phyloP scores from a whole-genome alignment of 2,329 filamentous ascomycete species.

The Fusarium sp. region DNA sequence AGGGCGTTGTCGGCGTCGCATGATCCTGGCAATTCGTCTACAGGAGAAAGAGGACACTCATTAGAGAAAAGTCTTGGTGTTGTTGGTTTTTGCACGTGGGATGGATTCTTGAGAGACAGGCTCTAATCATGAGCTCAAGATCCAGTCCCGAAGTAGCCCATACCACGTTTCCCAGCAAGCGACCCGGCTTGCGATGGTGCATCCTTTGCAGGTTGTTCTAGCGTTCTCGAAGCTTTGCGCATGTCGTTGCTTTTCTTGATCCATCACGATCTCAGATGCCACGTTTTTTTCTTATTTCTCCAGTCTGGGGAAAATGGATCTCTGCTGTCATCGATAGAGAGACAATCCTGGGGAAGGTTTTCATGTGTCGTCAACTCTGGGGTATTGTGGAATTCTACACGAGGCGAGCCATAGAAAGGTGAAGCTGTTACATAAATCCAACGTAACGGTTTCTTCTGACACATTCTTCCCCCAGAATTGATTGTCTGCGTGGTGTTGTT shows the following conservation, averaged over 20 bases:
- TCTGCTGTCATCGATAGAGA: background rate
- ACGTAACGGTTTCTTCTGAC: slow-evolving; percentile 37
- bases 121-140: slow-evolving; percentile 37
- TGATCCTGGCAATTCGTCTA: background rate
- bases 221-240: slow-evolving; percentile 3
- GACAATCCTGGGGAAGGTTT: slow-evolving; percentile 15
- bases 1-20: background rate
- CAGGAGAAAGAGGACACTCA: background rate
- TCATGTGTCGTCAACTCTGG: slow-evolving; percentile 28
- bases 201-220: background rate
- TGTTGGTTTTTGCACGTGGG: slow-evolving; percentile 23
- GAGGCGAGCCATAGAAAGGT: slow-evolving; percentile 36
- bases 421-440: slow-evolving; percentile 41
- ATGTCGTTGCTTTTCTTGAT: slow-evolving; percentile 6
- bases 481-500: background rate
- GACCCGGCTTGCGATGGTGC: too few relatives aligned
- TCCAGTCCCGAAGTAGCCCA: slow-evolving; percentile 27
- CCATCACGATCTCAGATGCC: background rate
- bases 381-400: slow-evolving; percentile 29
- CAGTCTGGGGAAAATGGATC: slow-evolving; percentile 33
- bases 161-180: slow-evolving; percentile 5
- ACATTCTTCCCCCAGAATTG: background rate
- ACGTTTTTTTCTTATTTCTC: background rate
- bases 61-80: background rate
- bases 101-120: background rate